These are phyloP conservation scores for Talaromyces adpressus DNA, from an alignment of 495 filamentous ascomycete genomes.

Conservation along the genomic window DNA sequence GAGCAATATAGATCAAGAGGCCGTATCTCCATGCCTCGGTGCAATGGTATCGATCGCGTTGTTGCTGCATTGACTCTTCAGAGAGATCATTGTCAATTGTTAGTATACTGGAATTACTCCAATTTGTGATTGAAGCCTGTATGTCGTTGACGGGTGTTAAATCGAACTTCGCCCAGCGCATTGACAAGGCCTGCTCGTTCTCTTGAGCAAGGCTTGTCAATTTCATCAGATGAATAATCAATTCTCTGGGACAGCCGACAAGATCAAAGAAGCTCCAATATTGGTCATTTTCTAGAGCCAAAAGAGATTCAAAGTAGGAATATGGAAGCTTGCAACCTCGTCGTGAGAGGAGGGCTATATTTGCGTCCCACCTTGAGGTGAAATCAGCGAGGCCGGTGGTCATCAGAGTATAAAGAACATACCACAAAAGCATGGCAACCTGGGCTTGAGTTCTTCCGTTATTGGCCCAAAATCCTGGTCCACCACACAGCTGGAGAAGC, in stretches of 20 bases:
- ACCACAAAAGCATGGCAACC: slow-evolving; percentile 22
- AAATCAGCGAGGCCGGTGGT: background rate
- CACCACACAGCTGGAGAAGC: slow-evolving; percentile 12
- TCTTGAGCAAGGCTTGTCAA: slow-evolving; percentile 17
- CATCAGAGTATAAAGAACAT: slow-evolving; percentile 4
- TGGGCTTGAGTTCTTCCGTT: slow-evolving; percentile 14
- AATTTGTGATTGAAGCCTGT: slow-evolving; percentile 10
- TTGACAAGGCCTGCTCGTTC: slow-evolving; percentile 15
- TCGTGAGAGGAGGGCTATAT: slow-evolving; percentile 19
- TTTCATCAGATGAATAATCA: slow-evolving; percentile 15
- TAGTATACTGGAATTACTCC: slow-evolving; percentile 2
- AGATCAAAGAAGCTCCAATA: slow-evolving; percentile 23
- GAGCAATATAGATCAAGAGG: slow-evolving; percentile 22
- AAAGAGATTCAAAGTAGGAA: slow-evolving; percentile 13
- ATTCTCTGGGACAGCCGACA: slow-evolving; percentile 18
- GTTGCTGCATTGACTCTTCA: slow-evolving; percentile 16
- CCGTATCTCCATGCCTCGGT: slow-evolving; percentile 23
- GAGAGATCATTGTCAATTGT: slow-evolving; percentile 5
- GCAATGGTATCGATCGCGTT: slow-evolving; percentile 22
- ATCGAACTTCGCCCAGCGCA: slow-evolving; percentile 22
- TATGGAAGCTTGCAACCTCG: slow-evolving; percentile 16
- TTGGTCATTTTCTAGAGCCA: slow-evolving; percentile 11
- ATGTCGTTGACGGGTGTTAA: slow-evolving; percentile 13
- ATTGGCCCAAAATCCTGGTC: slow-evolving; percentile 6
- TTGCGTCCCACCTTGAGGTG: slow-evolving; percentile 22